These are phyloP conservation scores for Phytophthora citrophthora DNA, from an alignment of 352 stramenopile species.

Conservation along the genomic window DNA sequence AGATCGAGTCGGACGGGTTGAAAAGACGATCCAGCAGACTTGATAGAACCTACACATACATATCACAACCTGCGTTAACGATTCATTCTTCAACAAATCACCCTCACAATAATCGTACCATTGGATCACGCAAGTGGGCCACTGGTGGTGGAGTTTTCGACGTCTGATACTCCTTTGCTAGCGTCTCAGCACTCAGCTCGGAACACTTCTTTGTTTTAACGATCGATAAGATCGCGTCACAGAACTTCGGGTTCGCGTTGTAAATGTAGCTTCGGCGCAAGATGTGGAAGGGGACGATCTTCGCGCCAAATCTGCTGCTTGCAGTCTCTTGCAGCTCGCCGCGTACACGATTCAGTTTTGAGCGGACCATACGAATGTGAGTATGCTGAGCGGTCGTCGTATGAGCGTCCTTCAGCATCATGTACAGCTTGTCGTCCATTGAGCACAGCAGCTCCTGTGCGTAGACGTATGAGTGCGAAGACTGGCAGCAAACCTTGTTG, in stretches of 20 bases:
- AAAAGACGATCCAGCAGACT: conserved; percentile 83
- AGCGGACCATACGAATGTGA: conserved; percentile 64
- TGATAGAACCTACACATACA: conserved; percentile 66
- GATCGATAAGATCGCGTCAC: conserved; percentile 78
- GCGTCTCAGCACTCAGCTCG: conserved; percentile 55
- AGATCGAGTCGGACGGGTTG: conserved; percentile 73
- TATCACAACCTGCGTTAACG: conserved; percentile 2
- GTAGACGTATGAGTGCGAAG: conserved; percentile 86
- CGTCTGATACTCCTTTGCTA: conserved; percentile 75
- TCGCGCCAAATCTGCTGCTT: conserved; percentile 65
- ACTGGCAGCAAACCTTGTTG: conserved; percentile 87
- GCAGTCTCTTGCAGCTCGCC: conserved; percentile 81
- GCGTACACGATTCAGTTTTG: conserved; percentile 74
- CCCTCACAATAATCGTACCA: conserved; percentile 42
- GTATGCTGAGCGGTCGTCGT: conserved; percentile 37
- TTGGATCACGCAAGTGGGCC: conserved; percentile 71
- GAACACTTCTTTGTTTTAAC: conserved; percentile 80
- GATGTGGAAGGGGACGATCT: conserved; percentile 78
- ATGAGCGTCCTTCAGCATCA: conserved; percentile 48
- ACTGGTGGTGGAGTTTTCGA: conserved; percentile 60
- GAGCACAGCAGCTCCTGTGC: conserved; percentile 76
- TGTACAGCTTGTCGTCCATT: conserved; percentile 74
- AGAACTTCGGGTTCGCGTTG: conserved; percentile 61
- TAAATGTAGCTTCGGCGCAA: conserved; percentile 71
- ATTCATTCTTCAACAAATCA: background rate